Base-by-base conservation (phyloP, 768 basidiomycete genomes). In the Basidioascus undulatus region DNA sequence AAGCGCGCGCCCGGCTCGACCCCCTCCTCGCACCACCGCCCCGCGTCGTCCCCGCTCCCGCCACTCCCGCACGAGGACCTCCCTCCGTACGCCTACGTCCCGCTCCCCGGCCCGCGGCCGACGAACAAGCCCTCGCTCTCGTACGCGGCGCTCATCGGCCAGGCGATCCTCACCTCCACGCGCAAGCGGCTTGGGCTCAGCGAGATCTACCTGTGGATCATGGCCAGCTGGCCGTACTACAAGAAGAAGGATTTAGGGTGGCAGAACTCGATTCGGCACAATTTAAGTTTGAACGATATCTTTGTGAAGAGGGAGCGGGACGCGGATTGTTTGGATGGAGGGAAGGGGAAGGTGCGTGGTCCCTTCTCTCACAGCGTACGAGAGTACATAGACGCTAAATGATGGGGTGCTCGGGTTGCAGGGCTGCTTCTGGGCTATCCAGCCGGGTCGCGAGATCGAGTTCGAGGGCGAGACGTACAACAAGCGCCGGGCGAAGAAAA, bases 211-310 rank as follows among this genome's bases (percentile, higher is more conserved):
- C 76, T 81, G 54, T 98, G 72, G 69, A 87, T 98, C 52, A 82
- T 81, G 35, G 79, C 77, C 32, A 80, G 81, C 8, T 87, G 84
- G 59, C 87, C 92, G 6, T 74, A 75, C 54, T 98, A 82, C 62
- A 82, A 83, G 58, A 76, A 79, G 43, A 76, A 77, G 18, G 86
- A 94, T 51, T 70, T 76, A 4, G 89, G 84, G 6, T 96, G 89
- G 89, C 86, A 87, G 72, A 92, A 92, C 58, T 87, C 83, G 41
- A 83, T 96, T 44, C 71, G 89, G n/a, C 87, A 96, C 58, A 86
- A 87, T 36, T 67, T 96, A 20, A 84, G 80, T 47, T 82, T 86
- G 3, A 89, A 87, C 33, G 71, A 76, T 28, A 77, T 76, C 51
- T 94, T 92, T 58, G 71, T 82, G 47, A 92, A 89, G 45, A 57